Evolutionary conservation across 257 asterid species (phyloP).

Genomic region (Petunia axillaris): DNA sequence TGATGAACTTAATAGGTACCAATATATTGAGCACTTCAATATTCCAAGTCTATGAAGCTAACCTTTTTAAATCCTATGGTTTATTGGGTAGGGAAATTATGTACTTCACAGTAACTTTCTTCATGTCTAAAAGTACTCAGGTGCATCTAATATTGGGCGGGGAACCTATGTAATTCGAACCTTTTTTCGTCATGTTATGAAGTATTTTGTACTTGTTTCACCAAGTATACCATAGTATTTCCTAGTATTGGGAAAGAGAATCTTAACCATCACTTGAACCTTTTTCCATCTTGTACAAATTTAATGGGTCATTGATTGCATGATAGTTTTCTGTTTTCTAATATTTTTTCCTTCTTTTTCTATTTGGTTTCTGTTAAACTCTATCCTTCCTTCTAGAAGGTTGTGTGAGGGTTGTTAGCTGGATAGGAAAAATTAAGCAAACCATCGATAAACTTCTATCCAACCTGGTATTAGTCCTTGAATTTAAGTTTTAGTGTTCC

Average conservation of each 20-base stretch:
- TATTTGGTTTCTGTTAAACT: not conserved
- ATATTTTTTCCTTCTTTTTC: not conserved
- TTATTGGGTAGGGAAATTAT: not conserved
- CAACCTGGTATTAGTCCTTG: not conserved
- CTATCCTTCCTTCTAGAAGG: not conserved
- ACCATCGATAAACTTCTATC: not conserved
- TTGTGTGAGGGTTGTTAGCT: not conserved
- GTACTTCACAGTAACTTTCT: not conserved
- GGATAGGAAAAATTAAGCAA: not conserved
- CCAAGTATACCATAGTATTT: slow-evolving; percentile 19
- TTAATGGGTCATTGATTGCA: not conserved
- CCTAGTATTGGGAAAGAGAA: not conserved
- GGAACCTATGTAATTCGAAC: not conserved
- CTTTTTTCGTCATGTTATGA: not conserved
- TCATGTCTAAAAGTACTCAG: not conserved
- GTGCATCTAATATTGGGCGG: not conserved
- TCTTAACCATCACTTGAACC: not conserved
- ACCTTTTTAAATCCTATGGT: slow-evolving; percentile 3
- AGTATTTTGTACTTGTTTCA: not conserved
- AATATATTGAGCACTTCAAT: not conserved
- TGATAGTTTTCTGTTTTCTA: not conserved
- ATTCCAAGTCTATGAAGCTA: not conserved
- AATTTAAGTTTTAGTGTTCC: not conserved
- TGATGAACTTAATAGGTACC: not conserved
- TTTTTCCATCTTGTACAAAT: not conserved